Evolutionary conservation across 805 yeast species (phyloP), one percentile per base, ranked within the genome.

Genomic region (Myxozyma kluyveri): DNA sequence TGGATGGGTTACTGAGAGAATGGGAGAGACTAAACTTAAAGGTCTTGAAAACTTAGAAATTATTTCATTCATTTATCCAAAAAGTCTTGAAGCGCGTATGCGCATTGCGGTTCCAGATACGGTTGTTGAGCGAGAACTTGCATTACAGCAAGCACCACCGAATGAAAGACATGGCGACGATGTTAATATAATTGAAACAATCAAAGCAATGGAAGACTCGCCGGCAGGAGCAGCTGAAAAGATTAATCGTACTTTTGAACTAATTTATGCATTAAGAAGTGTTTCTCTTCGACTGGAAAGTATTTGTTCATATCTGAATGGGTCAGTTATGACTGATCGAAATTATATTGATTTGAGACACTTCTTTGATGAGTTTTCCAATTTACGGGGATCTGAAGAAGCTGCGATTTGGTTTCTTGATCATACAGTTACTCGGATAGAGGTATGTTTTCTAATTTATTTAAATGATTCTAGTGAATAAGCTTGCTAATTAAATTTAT

Each of bases 31-130:
- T 65, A 89, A 90, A 67, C 75, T 93, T 64, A 93, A 93, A 67
- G 99, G 99, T 18, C 76, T 93, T 17, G 99, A 93, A 76, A 83
- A 89, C 32, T 96, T 96, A 1, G 99, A 93, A 67, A 77, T 77
- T 35, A 83, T 93, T 14, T 86, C 95, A 22, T 74, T 88, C 42
- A 80, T 82, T 0, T 90, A 84, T 71, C 95, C 98, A 1, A 73
- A 74, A 49, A 72, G 75, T 24, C 71, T 90, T 50, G 75, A 75
- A 2, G 72, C 83, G 2, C 76, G 98, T 60, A 77, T 77, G 68
- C 79, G 78, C 49, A 50, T 54, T 27, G 35, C 18, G 32, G 47
- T 35, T 19, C 41, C 58, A 18, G 51, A 47, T 31, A 22, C 31
- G 22, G 36, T 26, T 2, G 48, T 9, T n/a, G 45, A 21, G 35